Evolutionary conservation across 192 early-diverging fungal species (phyloP).

Genomic region (Phlyctochytrium planicorne): DNA sequence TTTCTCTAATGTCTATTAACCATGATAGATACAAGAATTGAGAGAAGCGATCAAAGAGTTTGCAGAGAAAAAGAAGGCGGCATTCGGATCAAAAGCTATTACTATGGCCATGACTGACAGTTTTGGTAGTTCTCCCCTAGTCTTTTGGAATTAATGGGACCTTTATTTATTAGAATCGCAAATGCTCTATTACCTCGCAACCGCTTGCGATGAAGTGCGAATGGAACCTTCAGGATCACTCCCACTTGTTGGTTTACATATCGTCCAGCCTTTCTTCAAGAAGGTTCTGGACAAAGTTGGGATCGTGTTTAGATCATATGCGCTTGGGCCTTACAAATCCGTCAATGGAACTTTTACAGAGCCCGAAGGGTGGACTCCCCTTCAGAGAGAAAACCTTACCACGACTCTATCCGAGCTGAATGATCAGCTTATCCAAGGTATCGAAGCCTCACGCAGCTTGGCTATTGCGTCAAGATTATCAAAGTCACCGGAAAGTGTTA

Average conservation of each 20-base stretch:
- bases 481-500: too few species aligned
- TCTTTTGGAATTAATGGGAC: conserved; percentile 5
- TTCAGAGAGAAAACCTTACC: conserved; percentile 58
- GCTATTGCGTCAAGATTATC: too few species aligned
- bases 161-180: conserved; percentile 51
- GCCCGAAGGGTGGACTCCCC: conserved; percentile 42
- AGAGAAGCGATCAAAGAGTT: conserved; percentile 52
- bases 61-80: conserved; percentile 47
- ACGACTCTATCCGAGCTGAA: conserved; percentile 55
- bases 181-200: conserved; percentile 62
- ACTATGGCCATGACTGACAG: conserved; percentile 69
- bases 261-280: conserved; percentile 53
- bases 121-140: conserved; percentile 61
- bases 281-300: conserved; percentile 59
- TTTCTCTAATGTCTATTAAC: too few species aligned
- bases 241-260: conserved; percentile 59
- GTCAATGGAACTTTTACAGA: conserved; percentile 51
- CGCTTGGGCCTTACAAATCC: conserved; percentile 64
- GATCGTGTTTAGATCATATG: conserved; percentile 48
- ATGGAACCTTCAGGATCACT: conserved; percentile 61
- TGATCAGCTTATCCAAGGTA: conserved; percentile 50
- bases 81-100: conserved; percentile 51
- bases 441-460: conserved; percentile 35
- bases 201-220: conserved; percentile 61
- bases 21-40: conserved; percentile 66